phyloP scores from a whole-genome alignment of 148 eudicot species.

The Rhododendron mucronatum region DNA sequence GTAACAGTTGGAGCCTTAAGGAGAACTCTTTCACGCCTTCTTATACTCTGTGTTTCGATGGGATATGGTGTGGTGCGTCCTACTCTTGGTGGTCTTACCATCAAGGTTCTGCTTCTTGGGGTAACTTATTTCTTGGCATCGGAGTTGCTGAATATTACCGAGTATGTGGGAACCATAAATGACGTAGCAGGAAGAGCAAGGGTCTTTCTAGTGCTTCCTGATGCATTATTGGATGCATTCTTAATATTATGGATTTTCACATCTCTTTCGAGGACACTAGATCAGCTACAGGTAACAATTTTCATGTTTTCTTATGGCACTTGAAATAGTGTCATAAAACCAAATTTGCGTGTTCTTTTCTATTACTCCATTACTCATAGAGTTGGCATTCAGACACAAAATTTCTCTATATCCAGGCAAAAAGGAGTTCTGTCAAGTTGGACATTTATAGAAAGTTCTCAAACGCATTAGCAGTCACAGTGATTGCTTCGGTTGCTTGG shows the following conservation, averaged over 20 bases:
- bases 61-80: conserved; percentile 99
- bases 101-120: conserved; percentile 87
- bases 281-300: conserved; percentile 74
- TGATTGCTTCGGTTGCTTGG: conserved; percentile 84
- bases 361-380: background rate
- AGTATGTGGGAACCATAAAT: conserved; percentile 87
- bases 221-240: conserved; percentile 81
- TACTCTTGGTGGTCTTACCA: conserved; percentile 94
- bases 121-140: conserved; percentile 80
- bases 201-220: conserved; percentile 80
- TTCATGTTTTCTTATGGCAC: background rate
- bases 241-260: conserved; percentile 90
- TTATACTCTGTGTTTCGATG: conserved; percentile 86
- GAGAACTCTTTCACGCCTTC: conserved; percentile 78
- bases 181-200: conserved; percentile 90
- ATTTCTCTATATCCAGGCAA: conserved; percentile 51
- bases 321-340: background rate
- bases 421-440: conserved; percentile 81
- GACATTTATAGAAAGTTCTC: conserved; percentile 90
- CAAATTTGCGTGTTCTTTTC: background rate
- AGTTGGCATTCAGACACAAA: background rate
- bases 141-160: conserved; percentile 79
- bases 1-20: conserved; percentile 87
- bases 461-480: conserved; percentile 80
- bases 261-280: conserved; percentile 91